Evolutionary conservation across 163 green algal species (phyloP), one percentile per base, ranked within the genome.

Genomic region (Chlamydomonas reinhardtii): DNA sequence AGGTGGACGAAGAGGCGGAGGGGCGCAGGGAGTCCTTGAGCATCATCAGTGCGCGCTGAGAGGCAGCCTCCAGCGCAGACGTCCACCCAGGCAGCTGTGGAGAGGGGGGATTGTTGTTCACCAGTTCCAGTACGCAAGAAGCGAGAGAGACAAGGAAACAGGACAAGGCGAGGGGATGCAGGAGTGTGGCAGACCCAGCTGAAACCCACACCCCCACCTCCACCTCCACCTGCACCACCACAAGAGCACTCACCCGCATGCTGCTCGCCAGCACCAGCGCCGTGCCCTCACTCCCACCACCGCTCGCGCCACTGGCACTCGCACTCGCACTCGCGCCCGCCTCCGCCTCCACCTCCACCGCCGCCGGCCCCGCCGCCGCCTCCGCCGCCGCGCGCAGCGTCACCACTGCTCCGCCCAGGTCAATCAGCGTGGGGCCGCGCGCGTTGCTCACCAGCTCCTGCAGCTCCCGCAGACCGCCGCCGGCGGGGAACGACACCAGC

Each of bases 391-490:
- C n/a, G 19, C n/a, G 17, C 31, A 84, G 43, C 4, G 65, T 76
- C 15, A 84, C 27, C 27, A 74, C 43, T 2, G 25, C 25, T 32
- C 77, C 77, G 8, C 61, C 12, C 19, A 85, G 48, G 78, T 85
- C 78, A 35, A 85, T 77, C 68, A 85, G 71, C 25, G 78, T 77
- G 78, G 78, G 78, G 31, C 34, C 52, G 17, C 24, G 8, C 12
- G 39, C 32, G 5, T 12, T 0, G 48, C 34, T 43, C 12, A 85
- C n/a, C 24, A 77, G 48, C 2, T 52, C 68, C 48, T 85, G 78
- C 35, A 85, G 78, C 52, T 85, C 78, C 52, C 14, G 0, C 22
- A 85, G 66, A 29, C 48, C 39, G 25, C 71, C 68, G 22, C 66
- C 76, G 39, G 1, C 68, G 5, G 48, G 14, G 14, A 85, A 72